Evolutionary conservation across 257 asterid species (phyloP).

Genomic region (Solanum arcanum): DNA sequence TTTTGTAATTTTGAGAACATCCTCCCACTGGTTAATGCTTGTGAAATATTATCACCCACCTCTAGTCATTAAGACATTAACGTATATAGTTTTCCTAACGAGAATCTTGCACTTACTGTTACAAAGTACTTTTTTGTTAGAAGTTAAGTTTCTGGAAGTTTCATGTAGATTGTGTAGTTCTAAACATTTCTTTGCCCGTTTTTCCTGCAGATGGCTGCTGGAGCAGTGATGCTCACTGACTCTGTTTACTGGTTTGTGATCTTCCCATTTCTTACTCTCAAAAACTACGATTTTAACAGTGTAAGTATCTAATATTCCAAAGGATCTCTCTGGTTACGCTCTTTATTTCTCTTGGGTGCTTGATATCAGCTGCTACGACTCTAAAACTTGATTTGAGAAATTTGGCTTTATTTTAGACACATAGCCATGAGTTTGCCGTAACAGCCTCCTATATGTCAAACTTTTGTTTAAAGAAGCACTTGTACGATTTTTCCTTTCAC

Average conservation of each 20-base stretch:
- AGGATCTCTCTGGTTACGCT: not conserved
- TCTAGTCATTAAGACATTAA: not conserved
- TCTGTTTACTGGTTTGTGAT: constrained; percentile 66
- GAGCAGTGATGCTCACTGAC: constrained; percentile 84
- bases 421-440: not conserved
- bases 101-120: not conserved
- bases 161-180: not conserved
- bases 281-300: constrained; percentile 57
- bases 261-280: constrained; percentile 65
- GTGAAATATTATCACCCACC: not conserved
- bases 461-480: not conserved
- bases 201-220: constrained; percentile 67
- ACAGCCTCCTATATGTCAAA: not conserved
- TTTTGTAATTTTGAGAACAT: not conserved
- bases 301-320: constrained; percentile 46
- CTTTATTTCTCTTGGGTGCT: not conserved
- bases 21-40: not conserved
- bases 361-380: not conserved
- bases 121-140: not conserved
- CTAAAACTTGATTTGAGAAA: not conserved
- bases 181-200: not conserved
- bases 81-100: not conserved
- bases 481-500: not conserved
- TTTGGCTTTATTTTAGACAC: not conserved
- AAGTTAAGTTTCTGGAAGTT: not conserved